Percentiles rank a stretch among this genome's conserved stretches.
These are phyloP conservation scores for Paracamarosporium sp. DNA, from an alignment of 2,329 filamentous ascomycete species.

Conservation along the genomic window DNA sequence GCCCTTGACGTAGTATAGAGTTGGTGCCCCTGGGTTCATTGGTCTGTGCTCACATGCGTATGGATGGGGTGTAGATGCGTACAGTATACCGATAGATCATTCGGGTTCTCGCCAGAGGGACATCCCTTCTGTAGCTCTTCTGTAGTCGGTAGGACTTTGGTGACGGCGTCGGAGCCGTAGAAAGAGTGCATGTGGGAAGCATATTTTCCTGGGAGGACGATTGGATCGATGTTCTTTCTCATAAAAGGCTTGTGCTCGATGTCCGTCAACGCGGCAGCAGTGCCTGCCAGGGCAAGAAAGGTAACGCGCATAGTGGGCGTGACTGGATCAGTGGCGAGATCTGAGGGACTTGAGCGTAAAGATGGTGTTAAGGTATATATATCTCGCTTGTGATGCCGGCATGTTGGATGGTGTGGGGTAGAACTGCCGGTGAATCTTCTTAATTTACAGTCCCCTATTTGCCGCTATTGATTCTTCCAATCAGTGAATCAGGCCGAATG, in stretches of 20 bases:
- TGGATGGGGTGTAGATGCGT: constrained; percentile 5
- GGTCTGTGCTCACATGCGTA: neutral
- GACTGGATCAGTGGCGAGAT: too few species aligned
- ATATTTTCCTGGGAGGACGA: constrained; percentile 46
- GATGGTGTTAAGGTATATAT: neutral
- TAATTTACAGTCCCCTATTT: neutral
- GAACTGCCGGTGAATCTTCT: neutral
- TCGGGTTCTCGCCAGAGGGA: constrained; percentile 51
- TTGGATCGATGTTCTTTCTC: constrained; percentile 51
- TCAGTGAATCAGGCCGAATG: neutral
- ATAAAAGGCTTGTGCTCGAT: constrained; percentile 39
- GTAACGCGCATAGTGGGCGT: neutral
- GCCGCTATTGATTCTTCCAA: neutral
- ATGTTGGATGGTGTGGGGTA: neutral
- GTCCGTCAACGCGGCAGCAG: constrained; percentile 5
- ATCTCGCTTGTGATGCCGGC: neutral
- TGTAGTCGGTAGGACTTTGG: constrained; percentile 41
- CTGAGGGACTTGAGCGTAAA: neutral
- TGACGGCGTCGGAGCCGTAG: constrained; percentile 48
- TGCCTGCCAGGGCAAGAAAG: neutral
- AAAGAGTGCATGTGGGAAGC: constrained; percentile 50
- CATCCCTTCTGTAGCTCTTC: constrained; percentile 48
- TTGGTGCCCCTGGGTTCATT: constrained; percentile 44
- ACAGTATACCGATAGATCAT: constrained; percentile 54
- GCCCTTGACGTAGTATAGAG: constrained; percentile 45